Conservation (phyloP, 768 basidiomycete genomes). For the Collybia nuda region DNA sequence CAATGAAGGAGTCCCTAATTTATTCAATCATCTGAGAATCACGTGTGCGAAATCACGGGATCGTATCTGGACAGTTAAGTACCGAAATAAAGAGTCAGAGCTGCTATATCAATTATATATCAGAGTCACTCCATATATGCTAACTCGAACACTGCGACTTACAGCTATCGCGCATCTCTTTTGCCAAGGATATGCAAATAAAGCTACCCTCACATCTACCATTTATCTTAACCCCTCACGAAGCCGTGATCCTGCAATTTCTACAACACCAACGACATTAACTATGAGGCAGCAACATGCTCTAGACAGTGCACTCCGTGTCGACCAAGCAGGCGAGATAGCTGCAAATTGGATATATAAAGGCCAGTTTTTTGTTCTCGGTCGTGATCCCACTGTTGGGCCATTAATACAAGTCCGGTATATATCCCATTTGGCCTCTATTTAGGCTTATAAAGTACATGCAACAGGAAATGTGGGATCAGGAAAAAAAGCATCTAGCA, state of each 20-base stretch:
- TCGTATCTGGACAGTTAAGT: no score
- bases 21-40: no score
- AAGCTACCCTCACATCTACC: constrained; percentile 34
- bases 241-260: constrained; percentile 36
- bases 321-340: constrained; percentile 95
- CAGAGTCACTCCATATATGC: no score
- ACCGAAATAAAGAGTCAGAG: no score
- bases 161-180: no score
- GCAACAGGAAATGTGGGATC: constrained; percentile 92
- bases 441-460: background rate
- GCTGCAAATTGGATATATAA: constrained; percentile 96
- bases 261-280: constrained; percentile 57
- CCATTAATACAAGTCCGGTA: constrained; percentile 72
- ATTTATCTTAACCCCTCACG: constrained; percentile 44
- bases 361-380: constrained; percentile 79
- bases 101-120: no score
- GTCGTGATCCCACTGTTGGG: constrained; percentile 52
- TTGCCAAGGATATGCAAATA: no score
- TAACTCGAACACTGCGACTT: no score
- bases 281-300: constrained; percentile 44
- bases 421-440: background rate
- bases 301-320: constrained; percentile 73
- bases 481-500: constrained; percentile 86
- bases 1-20: background rate
- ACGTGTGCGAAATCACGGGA: no score